Evolutionary conservation across 208 protist species (phyloP).

Genomic region (Entamoeba nuttalli): DNA sequence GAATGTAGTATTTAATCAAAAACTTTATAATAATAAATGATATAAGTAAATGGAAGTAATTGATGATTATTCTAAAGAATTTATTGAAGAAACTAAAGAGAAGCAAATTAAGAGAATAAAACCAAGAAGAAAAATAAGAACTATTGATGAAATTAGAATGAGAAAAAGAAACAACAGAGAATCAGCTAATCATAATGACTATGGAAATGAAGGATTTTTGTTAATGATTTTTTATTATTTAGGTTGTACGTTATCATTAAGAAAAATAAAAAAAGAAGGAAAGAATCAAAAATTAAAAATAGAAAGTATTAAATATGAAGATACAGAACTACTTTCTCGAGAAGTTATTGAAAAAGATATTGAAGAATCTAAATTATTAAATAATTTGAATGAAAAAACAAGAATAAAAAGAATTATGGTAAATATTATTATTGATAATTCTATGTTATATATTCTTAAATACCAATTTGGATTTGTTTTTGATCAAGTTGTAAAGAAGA

Average conservation of each 20-base stretch:
- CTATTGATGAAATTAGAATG: not conserved
- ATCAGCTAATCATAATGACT: not conserved
- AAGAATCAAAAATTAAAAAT: not conserved
- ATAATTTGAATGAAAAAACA: not conserved
- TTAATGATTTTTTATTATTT: not conserved
- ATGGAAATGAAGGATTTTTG: conserved; percentile 1
- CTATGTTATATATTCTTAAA: not conserved
- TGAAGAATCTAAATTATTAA: not conserved
- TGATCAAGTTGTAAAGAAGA: not conserved
- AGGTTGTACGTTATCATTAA: not conserved
- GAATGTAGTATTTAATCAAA: too few species aligned
- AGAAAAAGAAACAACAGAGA: not conserved
- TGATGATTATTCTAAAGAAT: too few species aligned
- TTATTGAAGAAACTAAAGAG: too few species aligned
- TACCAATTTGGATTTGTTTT: not conserved
- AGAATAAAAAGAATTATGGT: not conserved
- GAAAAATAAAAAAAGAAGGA: not conserved
- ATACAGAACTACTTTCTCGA: not conserved
- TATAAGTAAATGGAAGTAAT: too few species aligned
- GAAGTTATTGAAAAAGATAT: not conserved
- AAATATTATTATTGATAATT: not conserved
- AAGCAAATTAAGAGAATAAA: not conserved
- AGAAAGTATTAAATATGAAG: not conserved
- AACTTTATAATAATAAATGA: too few species aligned
- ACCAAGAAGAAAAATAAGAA: not conserved